A percentile compares a stretch with the other conserved stretches of the same genome.
Conservation (phyloP, 371 early-diverging fungal species). For the Lichtheimia corymbifera region DNA sequence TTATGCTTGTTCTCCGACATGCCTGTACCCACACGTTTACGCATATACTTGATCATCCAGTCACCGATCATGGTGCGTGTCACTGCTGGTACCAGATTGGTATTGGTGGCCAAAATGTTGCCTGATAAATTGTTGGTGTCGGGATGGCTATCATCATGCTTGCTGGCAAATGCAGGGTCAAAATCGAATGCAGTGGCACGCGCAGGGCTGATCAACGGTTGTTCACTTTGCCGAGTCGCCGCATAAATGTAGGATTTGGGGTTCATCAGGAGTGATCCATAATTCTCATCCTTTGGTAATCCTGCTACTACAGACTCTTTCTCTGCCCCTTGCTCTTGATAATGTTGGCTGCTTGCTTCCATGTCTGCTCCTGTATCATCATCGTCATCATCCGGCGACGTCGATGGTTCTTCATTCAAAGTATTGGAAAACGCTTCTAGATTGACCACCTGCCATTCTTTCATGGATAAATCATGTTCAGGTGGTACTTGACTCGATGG, state of each 20-base stretch:
- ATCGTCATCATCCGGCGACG: too few relatives aligned
- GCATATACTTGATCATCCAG: constrained; percentile 72
- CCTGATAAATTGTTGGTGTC: neutral
- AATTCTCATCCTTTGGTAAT: constrained; percentile 3
- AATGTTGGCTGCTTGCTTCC: too few relatives aligned
- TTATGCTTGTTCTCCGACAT: constrained; percentile 65
- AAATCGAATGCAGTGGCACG: constrained; percentile 13
- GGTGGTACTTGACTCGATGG: too few relatives aligned
- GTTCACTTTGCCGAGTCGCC: constrained; percentile 5
- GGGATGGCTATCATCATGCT: neutral
- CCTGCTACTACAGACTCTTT: neutral
- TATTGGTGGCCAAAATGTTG: constrained; percentile 2
- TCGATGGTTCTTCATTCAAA: too few relatives aligned
- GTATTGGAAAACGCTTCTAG: too few relatives aligned
- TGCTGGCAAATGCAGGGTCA: constrained; percentile 14
- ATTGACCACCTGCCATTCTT: too few relatives aligned
- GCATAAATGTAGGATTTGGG: constrained; percentile 6
- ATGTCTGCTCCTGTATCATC: too few relatives aligned
- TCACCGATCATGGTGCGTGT: constrained; percentile 82
- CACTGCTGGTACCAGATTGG: constrained; percentile 22
- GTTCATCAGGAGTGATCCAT: constrained; percentile 7
- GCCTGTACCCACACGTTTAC: constrained; percentile 50
- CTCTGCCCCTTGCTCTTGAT: too few relatives aligned
- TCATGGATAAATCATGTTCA: too few relatives aligned
- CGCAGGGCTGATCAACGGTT: constrained; percentile 12